Conservation (phyloP, 148 eudicot species). For the Fagopyrum tataricum region DNA sequence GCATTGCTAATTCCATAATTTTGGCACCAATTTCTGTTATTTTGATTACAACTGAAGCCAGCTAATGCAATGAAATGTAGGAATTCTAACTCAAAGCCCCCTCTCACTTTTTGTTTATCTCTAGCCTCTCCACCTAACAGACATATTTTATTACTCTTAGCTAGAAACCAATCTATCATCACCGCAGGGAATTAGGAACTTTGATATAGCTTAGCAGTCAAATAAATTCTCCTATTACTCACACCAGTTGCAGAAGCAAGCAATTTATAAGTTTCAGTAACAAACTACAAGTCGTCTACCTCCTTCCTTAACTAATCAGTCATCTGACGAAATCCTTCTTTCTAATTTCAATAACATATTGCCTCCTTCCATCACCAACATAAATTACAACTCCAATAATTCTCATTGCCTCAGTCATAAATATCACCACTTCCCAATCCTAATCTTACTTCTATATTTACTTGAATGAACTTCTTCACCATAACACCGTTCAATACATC, state of each 20-base stretch:
- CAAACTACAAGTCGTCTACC: background rate
- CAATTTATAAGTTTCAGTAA: background rate
- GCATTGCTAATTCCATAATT: background rate
- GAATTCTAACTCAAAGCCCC: background rate
- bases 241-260: background rate
- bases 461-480: background rate
- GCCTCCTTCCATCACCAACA: background rate
- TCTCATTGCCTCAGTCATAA: background rate
- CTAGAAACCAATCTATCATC: background rate
- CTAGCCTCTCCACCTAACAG: background rate
- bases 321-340: background rate
- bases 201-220: background rate
- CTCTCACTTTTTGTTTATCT: background rate
- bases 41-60: background rate
- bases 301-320: background rate
- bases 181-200: background rate
- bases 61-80: background rate
- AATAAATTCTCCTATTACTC: background rate
- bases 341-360: background rate
- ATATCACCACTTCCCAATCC: too few species aligned
- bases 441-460: background rate
- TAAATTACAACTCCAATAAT: background rate
- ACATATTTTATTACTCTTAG: background rate
- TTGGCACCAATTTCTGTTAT: background rate
- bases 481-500: background rate